Evolutionary conservation across 441 rosid genomes (phyloP).

Genomic region (Erysimum cheiri): DNA sequence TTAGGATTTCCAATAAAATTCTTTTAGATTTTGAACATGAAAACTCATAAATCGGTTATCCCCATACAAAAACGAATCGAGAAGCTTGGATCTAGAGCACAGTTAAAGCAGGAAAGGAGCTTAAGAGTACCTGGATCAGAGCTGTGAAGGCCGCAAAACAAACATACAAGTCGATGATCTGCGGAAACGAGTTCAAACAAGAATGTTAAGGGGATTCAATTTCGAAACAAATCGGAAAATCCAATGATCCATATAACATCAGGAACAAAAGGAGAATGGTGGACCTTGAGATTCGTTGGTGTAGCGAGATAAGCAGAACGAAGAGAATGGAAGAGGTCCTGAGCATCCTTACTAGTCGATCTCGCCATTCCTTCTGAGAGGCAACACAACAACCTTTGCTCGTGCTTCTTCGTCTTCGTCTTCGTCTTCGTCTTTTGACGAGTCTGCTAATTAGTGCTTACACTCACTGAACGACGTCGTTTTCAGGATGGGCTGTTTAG

Average conservation of each 20-base stretch:
- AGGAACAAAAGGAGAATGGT: not conserved
- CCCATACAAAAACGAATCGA: not conserved
- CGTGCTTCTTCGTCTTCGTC: not conserved
- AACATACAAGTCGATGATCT: slow-evolving; percentile 86
- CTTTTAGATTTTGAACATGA: not conserved
- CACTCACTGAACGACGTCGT: not conserved
- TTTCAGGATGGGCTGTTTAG: not conserved
- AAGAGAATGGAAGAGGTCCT: slow-evolving; percentile 76
- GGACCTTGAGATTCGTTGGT: slow-evolving; percentile 74
- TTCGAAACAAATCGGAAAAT: slow-evolving; percentile 1
- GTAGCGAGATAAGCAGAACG: slow-evolving; percentile 81
- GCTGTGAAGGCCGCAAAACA: slow-evolving; percentile 75
- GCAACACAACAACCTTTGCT: not conserved
- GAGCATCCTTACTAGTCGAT: slow-evolving; percentile 72
- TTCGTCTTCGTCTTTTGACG: no score
- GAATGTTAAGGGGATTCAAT: not conserved
- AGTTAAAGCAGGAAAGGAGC: not conserved
- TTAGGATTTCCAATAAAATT: not conserved
- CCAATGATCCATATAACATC: slow-evolving; percentile 7
- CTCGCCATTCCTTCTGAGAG: slow-evolving; percentile 55
- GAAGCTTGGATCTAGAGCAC: not conserved
- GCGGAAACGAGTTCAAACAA: slow-evolving; percentile 10
- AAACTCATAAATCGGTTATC: not conserved
- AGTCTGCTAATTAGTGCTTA: not conserved
- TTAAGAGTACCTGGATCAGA: slow-evolving; percentile 64